These are phyloP conservation scores for Aspergillus bridgeri DNA, from an alignment of 495 filamentous ascomycete species.

Conservation along the genomic window DNA sequence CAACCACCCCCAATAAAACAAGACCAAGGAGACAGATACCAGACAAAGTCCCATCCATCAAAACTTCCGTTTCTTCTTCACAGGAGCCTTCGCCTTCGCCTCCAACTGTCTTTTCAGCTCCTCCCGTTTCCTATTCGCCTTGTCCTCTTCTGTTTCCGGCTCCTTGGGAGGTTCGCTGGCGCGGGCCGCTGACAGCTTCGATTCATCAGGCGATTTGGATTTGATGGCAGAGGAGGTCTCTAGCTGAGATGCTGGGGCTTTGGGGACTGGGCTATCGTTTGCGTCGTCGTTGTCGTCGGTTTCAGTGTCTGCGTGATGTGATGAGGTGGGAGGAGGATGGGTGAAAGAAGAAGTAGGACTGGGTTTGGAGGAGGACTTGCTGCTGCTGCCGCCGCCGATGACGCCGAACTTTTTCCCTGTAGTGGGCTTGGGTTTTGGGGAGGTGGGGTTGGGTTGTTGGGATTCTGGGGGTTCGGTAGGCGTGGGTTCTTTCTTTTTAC, in stretches of 20 bases:
- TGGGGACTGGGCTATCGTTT: neutral
- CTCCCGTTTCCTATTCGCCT: slow-evolving; percentile 58
- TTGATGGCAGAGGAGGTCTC: neutral
- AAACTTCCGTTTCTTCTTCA: slow-evolving; percentile 54
- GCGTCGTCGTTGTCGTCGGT: neutral
- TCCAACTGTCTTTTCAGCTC: slow-evolving; percentile 65
- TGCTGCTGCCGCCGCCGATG: neutral
- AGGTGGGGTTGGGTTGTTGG: neutral
- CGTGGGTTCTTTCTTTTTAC: slow-evolving; percentile 10
- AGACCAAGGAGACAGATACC: too few species aligned
- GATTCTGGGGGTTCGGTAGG: slow-evolving; percentile 3
- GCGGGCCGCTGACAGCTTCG: neutral
- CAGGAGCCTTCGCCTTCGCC: slow-evolving; percentile 57
- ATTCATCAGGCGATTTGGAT: slow-evolving; percentile 18
- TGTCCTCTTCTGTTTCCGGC: slow-evolving; percentile 46
- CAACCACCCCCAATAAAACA: too few species aligned
- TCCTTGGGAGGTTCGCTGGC: slow-evolving; percentile 17
- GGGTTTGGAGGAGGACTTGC: neutral
- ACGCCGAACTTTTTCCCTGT: neutral
- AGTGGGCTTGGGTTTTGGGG: slow-evolving; percentile 10
- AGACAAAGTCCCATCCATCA: too few species aligned
- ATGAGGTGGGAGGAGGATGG: neutral
- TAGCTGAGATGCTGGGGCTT: neutral
- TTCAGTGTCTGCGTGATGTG: neutral
- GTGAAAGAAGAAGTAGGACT: neutral